These are phyloP conservation scores for Trichoderma afroharzianum DNA, from an alignment of 2,329 filamentous ascomycete genomes.

Conservation along the genomic window DNA sequence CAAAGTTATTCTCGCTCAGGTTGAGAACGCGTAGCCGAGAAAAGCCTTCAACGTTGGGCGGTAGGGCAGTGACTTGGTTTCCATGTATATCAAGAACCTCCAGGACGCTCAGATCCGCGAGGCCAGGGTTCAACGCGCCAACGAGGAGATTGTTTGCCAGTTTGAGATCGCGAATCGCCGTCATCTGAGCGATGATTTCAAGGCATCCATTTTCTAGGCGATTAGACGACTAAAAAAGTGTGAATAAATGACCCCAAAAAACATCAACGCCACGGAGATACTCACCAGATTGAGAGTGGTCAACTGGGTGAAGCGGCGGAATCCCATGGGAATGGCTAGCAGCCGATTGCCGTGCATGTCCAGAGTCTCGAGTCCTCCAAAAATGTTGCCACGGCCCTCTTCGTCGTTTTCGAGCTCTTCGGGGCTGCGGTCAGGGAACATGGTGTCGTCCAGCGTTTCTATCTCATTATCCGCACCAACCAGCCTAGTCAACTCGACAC, in stretches of 20 bases:
- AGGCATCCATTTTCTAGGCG: slow-evolving; percentile 69
- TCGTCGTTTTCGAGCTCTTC: slow-evolving; percentile 59
- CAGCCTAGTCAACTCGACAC: slow-evolving; percentile 79
- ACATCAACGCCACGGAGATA: slow-evolving; percentile 16
- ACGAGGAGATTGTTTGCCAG: slow-evolving; percentile 73
- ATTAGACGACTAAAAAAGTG: slow-evolving; percentile 64
- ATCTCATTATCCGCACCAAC: slow-evolving; percentile 89
- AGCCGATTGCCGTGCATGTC: slow-evolving; percentile 86
- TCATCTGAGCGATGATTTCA: slow-evolving; percentile 70
- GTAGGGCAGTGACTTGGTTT: slow-evolving; percentile 73
- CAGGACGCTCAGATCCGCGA: slow-evolving; percentile 63
- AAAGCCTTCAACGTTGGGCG: slow-evolving; percentile 63
- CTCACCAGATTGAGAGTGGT: slow-evolving; percentile 78
- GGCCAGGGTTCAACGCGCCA: slow-evolving; percentile 61
- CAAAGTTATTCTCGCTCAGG: slow-evolving; percentile 73
- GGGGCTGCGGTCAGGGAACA: slow-evolving; percentile 72
- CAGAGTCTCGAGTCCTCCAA: slow-evolving; percentile 74
- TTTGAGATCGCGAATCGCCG: slow-evolving; percentile 71
- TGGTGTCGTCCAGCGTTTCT: slow-evolving; percentile 63
- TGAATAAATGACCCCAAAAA: slow-evolving; percentile 23
- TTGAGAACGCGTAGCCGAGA: slow-evolving; percentile 71
- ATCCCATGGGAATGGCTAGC: slow-evolving; percentile 66
- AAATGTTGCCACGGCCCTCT: slow-evolving; percentile 68
- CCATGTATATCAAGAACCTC: slow-evolving; percentile 78
- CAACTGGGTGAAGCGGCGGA: slow-evolving; percentile 69